A percentile compares a stretch with the other conserved stretches of the same genome.
phyloP scores from a whole-genome alignment of 768 basidiomycete genomes.

The Xanthoconium purpureum region DNA sequence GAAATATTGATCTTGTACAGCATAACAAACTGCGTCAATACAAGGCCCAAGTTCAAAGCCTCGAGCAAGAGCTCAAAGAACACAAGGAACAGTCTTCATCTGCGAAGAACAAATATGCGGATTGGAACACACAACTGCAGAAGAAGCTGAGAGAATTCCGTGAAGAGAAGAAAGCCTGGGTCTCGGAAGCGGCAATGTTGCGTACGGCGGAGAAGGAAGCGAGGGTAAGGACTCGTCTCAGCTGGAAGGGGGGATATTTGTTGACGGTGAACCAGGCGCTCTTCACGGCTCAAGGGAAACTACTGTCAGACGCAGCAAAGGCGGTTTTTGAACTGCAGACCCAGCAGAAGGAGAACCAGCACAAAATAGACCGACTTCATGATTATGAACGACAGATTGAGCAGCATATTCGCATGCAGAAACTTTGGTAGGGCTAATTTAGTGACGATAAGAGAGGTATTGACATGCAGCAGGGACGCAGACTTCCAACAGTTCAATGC shows the following conservation, averaged over 20 bases:
- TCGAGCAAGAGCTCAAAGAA: constrained; percentile 68
- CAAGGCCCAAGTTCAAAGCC: constrained; percentile 58
- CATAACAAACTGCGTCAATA: constrained; percentile 82
- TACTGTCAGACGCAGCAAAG: constrained; percentile 65
- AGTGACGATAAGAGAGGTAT: background rate
- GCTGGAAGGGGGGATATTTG: background rate
- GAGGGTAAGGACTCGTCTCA: constrained; percentile 40
- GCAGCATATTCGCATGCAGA: constrained; percentile 72
- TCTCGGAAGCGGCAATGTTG: constrained; percentile 62
- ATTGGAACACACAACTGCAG: constrained; percentile 82
- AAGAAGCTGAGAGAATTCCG: constrained; percentile 70
- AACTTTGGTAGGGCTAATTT: constrained; percentile 61
- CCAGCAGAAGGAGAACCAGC: constrained; percentile 70
- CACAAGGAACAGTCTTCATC: constrained; percentile 70
- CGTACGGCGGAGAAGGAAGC: constrained; percentile 70
- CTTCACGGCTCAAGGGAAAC: constrained; percentile 64
- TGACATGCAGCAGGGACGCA: constrained; percentile 52
- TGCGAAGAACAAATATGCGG: constrained; percentile 74
- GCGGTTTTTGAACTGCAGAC: constrained; percentile 73
- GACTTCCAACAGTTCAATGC: constrained; percentile 72
- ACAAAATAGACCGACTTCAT: constrained; percentile 74
- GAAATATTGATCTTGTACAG: constrained; percentile 37
- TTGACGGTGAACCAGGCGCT: constrained; percentile 44
- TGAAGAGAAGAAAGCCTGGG: constrained; percentile 79
- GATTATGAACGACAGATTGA: constrained; percentile 90